phyloP scores from a whole-genome alignment of 75 land plant species.

The Larix kaempferi region DNA sequence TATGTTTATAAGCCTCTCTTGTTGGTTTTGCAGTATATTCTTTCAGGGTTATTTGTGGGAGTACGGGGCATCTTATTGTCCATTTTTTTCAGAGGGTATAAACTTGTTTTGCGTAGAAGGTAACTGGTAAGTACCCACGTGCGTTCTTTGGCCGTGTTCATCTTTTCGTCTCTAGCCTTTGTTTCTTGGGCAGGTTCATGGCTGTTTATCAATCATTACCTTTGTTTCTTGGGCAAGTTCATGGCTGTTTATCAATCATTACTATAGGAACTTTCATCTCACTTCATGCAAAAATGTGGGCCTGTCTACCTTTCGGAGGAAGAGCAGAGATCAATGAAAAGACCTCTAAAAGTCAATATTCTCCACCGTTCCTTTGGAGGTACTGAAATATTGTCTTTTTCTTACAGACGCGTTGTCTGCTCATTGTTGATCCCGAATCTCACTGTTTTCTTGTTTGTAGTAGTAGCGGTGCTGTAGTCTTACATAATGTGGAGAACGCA shows the following conservation, averaged over 20 bases:
- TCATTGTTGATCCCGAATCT: not conserved
- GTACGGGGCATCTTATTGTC: not conserved
- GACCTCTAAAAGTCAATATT: conserved; percentile 4
- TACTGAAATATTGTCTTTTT: not conserved
- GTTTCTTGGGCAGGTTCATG: not conserved
- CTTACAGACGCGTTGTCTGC: not conserved
- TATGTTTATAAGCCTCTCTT: not conserved
- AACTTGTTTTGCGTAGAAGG: not conserved
- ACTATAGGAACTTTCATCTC: not conserved
- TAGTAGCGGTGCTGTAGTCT: not conserved
- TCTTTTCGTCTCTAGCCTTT: not conserved
- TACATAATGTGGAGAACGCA: no score
- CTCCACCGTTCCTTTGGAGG: not conserved
- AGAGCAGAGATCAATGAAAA: not conserved
- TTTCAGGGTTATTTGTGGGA: conserved; percentile 4
- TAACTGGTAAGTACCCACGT: not conserved
- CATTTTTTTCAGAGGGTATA: conserved; percentile 6
- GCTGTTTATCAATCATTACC: not conserved
- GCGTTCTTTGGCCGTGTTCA: not conserved
- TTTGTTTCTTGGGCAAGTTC: not conserved
- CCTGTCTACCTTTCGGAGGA: not conserved
- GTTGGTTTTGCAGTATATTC: conserved; percentile 7
- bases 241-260: no score
- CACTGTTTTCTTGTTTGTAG: not conserved
- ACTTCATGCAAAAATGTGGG: not conserved